Evolutionary conservation across 495 filamentous ascomycete species (phyloP).

Genomic region (Xylaria cubensis): DNA sequence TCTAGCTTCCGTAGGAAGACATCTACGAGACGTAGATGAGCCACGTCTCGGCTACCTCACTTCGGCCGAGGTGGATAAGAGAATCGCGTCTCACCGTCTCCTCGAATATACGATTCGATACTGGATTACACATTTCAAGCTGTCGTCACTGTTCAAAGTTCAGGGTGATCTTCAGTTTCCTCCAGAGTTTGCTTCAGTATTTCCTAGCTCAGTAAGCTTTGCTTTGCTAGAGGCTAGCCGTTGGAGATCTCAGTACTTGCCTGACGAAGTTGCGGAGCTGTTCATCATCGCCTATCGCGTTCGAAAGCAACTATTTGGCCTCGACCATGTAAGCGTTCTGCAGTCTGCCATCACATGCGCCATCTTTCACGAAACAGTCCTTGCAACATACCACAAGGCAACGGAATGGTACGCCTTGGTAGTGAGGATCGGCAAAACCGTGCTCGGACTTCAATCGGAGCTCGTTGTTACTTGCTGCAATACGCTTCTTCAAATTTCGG

Average conservation of each 20-base stretch:
- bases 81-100: conserved; percentile 3
- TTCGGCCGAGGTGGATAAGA: neutral
- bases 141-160: conserved; percentile 14
- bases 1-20: neutral
- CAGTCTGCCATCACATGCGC: conserved; percentile 17
- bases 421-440: conserved; percentile 15
- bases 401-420: conserved; percentile 20
- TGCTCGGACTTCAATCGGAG: conserved; percentile 16
- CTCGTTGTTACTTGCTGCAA: conserved; percentile 9
- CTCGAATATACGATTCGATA: conserved; percentile 23
- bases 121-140: conserved; percentile 19
- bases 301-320: conserved; percentile 19
- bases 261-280: conserved; percentile 10
- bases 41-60: conserved; percentile 10
- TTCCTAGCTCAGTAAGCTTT: conserved; percentile 18
- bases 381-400: neutral
- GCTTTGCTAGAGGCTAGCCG: conserved; percentile 16
- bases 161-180: conserved; percentile 20
- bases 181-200: conserved; percentile 11
- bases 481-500: conserved; percentile 20
- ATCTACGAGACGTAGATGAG: conserved; percentile 14
- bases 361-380: conserved; percentile 11
- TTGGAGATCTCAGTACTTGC: conserved; percentile 17
- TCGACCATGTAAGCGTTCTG: conserved; percentile 3
- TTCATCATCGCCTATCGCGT: conserved; percentile 17